A percentile compares a stretch with the other conserved stretches of the same genome.
These are phyloP conservation scores for Aspergillus fumigatiaffinis DNA, from an alignment of 2,329 filamentous ascomycete species.

Conservation along the genomic window DNA sequence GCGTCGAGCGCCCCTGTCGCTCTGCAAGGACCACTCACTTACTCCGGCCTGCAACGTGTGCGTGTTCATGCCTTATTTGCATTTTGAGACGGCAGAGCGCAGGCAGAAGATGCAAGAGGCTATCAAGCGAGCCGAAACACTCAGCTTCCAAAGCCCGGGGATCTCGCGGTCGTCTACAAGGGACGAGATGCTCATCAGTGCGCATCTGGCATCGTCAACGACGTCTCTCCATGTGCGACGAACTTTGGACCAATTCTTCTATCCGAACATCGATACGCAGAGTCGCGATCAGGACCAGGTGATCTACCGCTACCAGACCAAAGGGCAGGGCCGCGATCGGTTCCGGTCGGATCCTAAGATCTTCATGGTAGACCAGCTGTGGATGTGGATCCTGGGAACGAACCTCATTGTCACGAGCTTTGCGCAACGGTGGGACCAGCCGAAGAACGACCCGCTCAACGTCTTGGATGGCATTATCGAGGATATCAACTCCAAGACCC, in stretches of 20 bases:
- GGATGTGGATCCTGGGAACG: constrained; percentile 59
- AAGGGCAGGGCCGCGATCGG: constrained; percentile 28
- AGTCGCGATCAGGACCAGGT: constrained; percentile 61
- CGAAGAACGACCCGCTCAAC: constrained; percentile 59
- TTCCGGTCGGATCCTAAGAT: constrained; percentile 50
- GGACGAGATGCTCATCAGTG: constrained; percentile 35
- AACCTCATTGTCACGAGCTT: constrained; percentile 54
- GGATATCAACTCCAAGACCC: constrained; percentile 61
- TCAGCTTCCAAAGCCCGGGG: constrained; percentile 16
- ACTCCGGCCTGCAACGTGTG: constrained; percentile 26
- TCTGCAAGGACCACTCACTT: constrained; percentile 27
- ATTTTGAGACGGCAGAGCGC: constrained; percentile 58
- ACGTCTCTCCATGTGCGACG: constrained; percentile 52
- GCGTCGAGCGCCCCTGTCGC: constrained; percentile 34
- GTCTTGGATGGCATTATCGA: constrained; percentile 60
- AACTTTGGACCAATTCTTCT: constrained; percentile 64
- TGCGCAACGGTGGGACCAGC: constrained; percentile 46
- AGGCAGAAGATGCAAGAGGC: constrained; percentile 55
- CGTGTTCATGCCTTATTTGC: constrained; percentile 60
- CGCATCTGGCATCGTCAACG: constrained; percentile 34
- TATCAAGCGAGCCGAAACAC: constrained; percentile 39
- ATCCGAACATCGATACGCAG: constrained; percentile 57
- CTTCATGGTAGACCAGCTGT: constrained; percentile 67
- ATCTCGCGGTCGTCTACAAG: constrained; percentile 29
- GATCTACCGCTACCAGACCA: constrained; percentile 56